These are phyloP conservation scores for Baorangia bicolor DNA, from an alignment of 768 basidiomycete genomes.

Conservation along the genomic window DNA sequence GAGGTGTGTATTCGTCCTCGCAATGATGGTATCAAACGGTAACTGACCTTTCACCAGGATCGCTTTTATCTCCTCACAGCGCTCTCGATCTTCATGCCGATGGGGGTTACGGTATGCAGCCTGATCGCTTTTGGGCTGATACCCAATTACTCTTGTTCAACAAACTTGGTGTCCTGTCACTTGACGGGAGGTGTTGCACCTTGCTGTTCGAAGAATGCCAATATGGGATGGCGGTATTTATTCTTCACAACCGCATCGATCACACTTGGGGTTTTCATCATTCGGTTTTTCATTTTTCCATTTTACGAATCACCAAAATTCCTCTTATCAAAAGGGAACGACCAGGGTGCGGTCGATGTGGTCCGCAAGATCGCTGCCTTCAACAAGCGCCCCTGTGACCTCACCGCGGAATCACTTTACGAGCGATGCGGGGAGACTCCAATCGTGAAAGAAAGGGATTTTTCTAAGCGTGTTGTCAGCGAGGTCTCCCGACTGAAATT, in stretches of 20 bases:
- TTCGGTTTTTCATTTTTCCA: slow-evolving; percentile 19
- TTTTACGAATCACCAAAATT: slow-evolving; percentile 17
- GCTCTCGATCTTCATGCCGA: slow-evolving; percentile 7
- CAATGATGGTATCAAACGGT: neutral
- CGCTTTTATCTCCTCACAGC: slow-evolving; percentile 17
- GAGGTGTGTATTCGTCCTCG: neutral
- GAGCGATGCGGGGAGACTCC: slow-evolving; percentile 2
- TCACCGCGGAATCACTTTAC: slow-evolving; percentile 15
- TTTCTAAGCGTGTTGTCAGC: neutral
- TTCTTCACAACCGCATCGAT: slow-evolving; percentile 8
- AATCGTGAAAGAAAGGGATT: neutral
- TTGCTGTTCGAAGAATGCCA: slow-evolving; percentile 15
- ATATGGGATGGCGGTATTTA: slow-evolving; percentile 23
- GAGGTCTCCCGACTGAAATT: slow-evolving; percentile 12
- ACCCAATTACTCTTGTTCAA: slow-evolving; percentile 16
- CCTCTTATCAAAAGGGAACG: slow-evolving; percentile 15
- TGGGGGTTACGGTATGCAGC: neutral
- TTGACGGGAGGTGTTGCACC: slow-evolving; percentile 11
- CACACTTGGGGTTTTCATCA: slow-evolving; percentile 10
- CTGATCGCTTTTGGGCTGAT: slow-evolving; percentile 11
- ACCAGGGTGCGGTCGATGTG: slow-evolving; percentile 13
- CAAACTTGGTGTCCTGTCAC: slow-evolving; percentile 8
- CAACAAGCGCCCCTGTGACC: slow-evolving; percentile 7
- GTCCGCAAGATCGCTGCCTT: slow-evolving; percentile 15
- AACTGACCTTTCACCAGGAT: slow-evolving; percentile 2